phyloP scores from a whole-genome alignment of 352 stramenopile genomes.

The Phytophthora citrophthora region DNA sequence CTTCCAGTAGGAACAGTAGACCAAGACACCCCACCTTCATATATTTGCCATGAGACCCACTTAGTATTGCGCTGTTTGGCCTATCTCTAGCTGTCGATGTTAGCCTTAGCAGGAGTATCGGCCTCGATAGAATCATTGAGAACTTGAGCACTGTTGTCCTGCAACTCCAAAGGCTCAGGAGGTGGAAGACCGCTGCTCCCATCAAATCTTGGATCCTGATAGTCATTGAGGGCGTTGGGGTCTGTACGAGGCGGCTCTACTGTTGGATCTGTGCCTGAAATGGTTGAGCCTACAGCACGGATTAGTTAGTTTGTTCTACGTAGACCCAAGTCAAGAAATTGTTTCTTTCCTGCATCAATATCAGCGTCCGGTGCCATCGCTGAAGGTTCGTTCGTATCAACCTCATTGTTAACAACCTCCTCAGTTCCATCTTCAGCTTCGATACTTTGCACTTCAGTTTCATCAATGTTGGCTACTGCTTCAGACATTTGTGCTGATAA shows the following conservation, averaged over 20 bases:
- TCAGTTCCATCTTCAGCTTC: neutral
- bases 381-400: neutral
- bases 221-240: slow-evolving; percentile 36
- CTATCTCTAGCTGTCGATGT: no score
- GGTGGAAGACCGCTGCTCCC: slow-evolving; percentile 23
- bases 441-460: neutral
- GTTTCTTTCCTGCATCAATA: slow-evolving; percentile 1
- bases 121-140: neutral
- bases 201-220: slow-evolving; percentile 18
- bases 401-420: no score
- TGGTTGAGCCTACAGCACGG: neutral
- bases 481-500: neutral
- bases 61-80: slow-evolving; percentile 6
- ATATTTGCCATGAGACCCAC: slow-evolving; percentile 30
- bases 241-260: slow-evolving; percentile 2
- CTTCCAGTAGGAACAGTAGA: slow-evolving; percentile 14
- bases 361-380: neutral
- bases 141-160: neutral
- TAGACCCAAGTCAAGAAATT: neutral
- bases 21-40: slow-evolving; percentile 10
- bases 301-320: neutral
- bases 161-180: slow-evolving; percentile 17
- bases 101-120: neutral
- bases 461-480: neutral
- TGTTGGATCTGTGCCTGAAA: neutral